A percentile compares a stretch with the other conserved stretches of the same genome.
Conservation (phyloP, 306 rosid genomes). For the Inga laurina region DNA sequence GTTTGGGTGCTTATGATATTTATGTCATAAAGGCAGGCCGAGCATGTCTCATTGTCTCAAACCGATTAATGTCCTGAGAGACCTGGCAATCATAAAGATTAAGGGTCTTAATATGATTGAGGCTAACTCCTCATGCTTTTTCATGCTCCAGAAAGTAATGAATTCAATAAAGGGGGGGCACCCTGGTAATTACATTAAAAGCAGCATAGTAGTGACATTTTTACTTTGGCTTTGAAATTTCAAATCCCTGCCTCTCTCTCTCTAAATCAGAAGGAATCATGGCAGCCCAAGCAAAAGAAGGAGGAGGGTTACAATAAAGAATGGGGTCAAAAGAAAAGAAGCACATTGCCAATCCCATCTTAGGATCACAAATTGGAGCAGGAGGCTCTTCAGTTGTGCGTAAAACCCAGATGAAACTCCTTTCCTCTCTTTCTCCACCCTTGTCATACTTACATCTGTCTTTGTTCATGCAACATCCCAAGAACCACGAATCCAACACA, state of each 20-base stretch:
- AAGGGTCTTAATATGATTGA: constrained; percentile 46
- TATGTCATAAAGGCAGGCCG: constrained; percentile 60
- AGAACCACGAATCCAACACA: constrained; percentile 55
- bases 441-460: constrained; percentile 45
- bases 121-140: constrained; percentile 13
- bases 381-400: constrained; percentile 36
- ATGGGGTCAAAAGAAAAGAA: constrained; percentile 51
- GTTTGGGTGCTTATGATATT: constrained; percentile 38
- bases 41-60: constrained; percentile 57
- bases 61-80: constrained; percentile 40
- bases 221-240: constrained; percentile 63
- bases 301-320: constrained; percentile 58
- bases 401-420: constrained; percentile 70
- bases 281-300: constrained; percentile 73
- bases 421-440: constrained; percentile 55
- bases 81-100: constrained; percentile 52
- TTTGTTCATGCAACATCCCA: constrained; percentile 93
- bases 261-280: constrained; percentile 44
- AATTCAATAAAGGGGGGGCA: constrained; percentile 47
- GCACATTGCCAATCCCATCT: constrained; percentile 58
- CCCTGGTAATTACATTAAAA: constrained; percentile 49
- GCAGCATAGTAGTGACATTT: constrained; percentile 33
- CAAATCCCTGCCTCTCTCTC: constrained; percentile 39
- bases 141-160: constrained; percentile 35
- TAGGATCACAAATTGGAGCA: constrained; percentile 29